These are phyloP conservation scores for Saturnispora galanensis DNA, from an alignment of 805 yeast species.

Conservation along the genomic window DNA sequence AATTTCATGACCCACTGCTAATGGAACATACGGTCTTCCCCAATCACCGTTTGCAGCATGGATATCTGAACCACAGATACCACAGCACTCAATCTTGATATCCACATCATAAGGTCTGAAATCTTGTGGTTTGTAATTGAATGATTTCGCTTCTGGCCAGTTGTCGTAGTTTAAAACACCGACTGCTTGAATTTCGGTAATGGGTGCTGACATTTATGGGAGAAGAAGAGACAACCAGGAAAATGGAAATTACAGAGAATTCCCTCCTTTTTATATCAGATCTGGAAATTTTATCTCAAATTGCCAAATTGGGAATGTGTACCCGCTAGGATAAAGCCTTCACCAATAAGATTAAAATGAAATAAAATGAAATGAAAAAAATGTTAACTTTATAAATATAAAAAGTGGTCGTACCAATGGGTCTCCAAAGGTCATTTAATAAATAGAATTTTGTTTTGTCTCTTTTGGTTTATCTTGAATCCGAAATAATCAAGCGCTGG, in stretches of 20 bases:
- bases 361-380: no score
- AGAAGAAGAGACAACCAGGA: neutral
- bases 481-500: neutral
- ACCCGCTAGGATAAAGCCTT: no score
- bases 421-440: no score
- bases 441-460: neutral
- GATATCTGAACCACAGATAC: constrained; percentile 43
- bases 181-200: constrained; percentile 13
- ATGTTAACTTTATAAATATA: no score
- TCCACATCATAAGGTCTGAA: constrained; percentile 27
- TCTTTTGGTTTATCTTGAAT: neutral
- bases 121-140: constrained; percentile 14
- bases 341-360: no score
- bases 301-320: no score
- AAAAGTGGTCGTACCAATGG: no score
- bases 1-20: constrained; percentile 40
- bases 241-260: neutral
- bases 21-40: constrained; percentile 13
- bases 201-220: neutral
- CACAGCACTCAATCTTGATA: constrained; percentile 37
- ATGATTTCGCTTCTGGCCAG: constrained; percentile 14
- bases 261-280: no score
- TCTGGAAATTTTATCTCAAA: no score
- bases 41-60: constrained; percentile 33
- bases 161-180: constrained; percentile 15